These are phyloP conservation scores for Coemansia reversa DNA, from an alignment of 192 early-diverging fungal species.

Conservation along the genomic window DNA sequence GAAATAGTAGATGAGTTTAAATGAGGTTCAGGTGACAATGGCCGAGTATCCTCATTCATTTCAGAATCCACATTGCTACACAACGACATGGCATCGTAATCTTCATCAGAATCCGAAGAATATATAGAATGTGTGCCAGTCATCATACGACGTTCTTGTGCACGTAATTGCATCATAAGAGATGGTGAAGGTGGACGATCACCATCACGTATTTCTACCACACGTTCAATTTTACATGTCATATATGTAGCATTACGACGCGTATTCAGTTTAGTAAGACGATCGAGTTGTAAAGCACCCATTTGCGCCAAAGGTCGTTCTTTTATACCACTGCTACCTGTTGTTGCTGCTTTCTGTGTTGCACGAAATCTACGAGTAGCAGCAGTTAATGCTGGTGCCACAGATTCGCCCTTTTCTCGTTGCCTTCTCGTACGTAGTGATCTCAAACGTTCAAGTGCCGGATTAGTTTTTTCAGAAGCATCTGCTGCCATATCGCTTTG, in stretches of 20 bases:
- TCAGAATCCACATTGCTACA: neutral
- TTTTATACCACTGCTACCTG: neutral
- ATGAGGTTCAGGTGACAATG: neutral
- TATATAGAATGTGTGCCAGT: neutral
- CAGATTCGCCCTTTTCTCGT: neutral
- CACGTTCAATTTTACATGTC: constrained; percentile 38
- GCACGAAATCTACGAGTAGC: constrained; percentile 27
- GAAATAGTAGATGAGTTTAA: neutral
- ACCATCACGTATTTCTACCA: constrained; percentile 18
- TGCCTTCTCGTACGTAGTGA: constrained; percentile 31
- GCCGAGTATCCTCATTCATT: constrained; percentile 10
- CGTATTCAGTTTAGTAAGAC: constrained; percentile 52
- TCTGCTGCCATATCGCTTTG: neutral
- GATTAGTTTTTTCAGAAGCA: neutral
- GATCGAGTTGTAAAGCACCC: constrained; percentile 48
- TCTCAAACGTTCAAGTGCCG: constrained; percentile 23
- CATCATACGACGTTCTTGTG: constrained; percentile 18
- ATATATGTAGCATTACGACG: constrained; percentile 47
- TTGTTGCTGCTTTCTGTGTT: constrained; percentile 20
- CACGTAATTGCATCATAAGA: constrained; percentile 36
- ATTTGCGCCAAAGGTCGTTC: constrained; percentile 27
- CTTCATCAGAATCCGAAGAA: constrained; percentile 25
- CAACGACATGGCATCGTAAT: neutral
- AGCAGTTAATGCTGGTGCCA: neutral
- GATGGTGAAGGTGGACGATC: constrained; percentile 43